Base-by-base conservation (phyloP, 2,329 filamentous ascomycete species). In the Blumeriella jaapii region DNA sequence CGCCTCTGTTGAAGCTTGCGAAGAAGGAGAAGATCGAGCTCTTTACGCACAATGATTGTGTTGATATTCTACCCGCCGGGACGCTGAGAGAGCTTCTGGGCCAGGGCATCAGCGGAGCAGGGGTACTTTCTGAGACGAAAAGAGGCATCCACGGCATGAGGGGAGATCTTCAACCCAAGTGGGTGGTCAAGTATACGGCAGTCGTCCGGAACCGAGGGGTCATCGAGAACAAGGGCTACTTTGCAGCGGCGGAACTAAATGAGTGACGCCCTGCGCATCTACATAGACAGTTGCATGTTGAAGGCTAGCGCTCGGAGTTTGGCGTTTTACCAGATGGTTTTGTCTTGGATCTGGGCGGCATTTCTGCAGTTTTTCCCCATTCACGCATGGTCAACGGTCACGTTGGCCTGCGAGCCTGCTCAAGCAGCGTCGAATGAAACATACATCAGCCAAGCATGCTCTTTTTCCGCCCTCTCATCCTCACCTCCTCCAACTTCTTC, bases 191-290 rank as follows among this genome's bases (percentile, higher is more conserved):
- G 57, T 98, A 98, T 57, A 95, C 89, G 23, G 91, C 91, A 1
- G 89, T 96, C 39, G 84, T 96, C 25, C 82, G 82, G 58, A 82
- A 96, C 56, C 70, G 91, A 35, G 91, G 91, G 10, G 91, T 98
- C 6, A 89, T 98, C 46, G 91, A 98, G 66, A 94, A 91, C 56
- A 98, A 96, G 65, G 91, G 91, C 6, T 96, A 95, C 60, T 95
- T 95, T 64, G 89, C 89, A 1, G 75, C 78, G 13, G 89, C 87
- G 3, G 78, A 85, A 54, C 59, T 91, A 46, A 63, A 64, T 29
- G 63, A 65, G 36, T 56, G 39, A 52, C 20, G 15, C 11, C 27
- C 17, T 23, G 16, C n/a, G 16, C 19, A 14, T 22, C n/a, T 14
- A 26, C 15, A 24, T 16, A 18, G 23, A n/a, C n/a, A 26, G 6